phyloP scores from a whole-genome alignment of 2,329 filamentous ascomycete species.

The Didymella pinodella region DNA sequence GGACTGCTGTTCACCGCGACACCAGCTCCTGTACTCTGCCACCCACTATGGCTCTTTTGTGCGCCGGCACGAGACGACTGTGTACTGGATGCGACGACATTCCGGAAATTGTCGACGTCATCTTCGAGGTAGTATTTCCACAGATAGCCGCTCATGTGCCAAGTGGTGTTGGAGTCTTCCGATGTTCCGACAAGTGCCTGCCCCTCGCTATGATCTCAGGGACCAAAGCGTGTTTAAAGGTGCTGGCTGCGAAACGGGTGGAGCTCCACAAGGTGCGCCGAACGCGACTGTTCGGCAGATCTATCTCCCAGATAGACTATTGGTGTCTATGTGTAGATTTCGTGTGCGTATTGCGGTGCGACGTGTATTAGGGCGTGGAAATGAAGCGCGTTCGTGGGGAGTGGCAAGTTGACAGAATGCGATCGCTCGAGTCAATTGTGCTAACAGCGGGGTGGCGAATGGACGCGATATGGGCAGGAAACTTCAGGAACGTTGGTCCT shows the following conservation, averaged over 20 bases:
- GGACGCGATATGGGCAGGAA: conserved; percentile 10
- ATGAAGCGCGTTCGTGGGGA: conserved; percentile 1
- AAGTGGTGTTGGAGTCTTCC: conserved; percentile 50
- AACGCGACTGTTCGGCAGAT: conserved; percentile 27
- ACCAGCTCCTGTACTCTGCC: conserved; percentile 42
- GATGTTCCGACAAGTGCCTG: conserved; percentile 62
- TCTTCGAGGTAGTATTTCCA: conserved; percentile 98
- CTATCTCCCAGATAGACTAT: conserved; percentile 13
- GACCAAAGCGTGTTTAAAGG: conserved; percentile 96
- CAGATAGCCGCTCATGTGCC: conserved; percentile 92
- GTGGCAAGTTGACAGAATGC: conserved; percentile 21
- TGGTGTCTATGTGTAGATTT: not conserved
- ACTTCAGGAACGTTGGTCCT: conserved; percentile 3
- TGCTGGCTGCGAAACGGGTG: conserved; percentile 60
- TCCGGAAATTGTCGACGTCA: conserved; percentile 94
- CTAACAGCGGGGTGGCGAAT: conserved; percentile 21
- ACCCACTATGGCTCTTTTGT: conserved; percentile 58
- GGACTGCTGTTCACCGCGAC: conserved; percentile 56
- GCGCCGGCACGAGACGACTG: conserved; percentile 63
- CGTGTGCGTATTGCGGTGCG: conserved; percentile 1
- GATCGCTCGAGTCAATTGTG: conserved; percentile 14
- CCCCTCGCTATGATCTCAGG: conserved; percentile 88
- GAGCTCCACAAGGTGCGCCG: conserved; percentile 44
- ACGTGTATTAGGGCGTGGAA: not conserved
- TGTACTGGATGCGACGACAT: conserved; percentile 78